phyloP scores from a whole-genome alignment of 2,329 filamentous ascomycete genomes.

The Fusarium nelsonii region DNA sequence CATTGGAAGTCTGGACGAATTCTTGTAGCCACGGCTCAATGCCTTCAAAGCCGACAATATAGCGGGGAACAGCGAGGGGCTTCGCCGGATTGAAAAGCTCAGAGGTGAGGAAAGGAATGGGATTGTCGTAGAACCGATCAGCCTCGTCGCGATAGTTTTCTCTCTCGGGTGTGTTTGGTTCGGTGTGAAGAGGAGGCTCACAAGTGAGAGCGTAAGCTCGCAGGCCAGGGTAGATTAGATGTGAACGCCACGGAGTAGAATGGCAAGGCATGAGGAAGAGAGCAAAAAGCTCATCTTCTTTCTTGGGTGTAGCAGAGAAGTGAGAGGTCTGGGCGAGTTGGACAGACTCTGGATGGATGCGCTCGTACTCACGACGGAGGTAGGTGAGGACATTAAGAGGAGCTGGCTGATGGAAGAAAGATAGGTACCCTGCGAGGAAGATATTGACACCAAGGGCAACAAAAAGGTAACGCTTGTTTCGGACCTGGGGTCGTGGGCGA shows the following conservation, averaged over 20 bases:
- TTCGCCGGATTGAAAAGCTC: slow-evolving; percentile 60
- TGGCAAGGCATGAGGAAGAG: slow-evolving; percentile 97
- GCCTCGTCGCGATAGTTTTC: slow-evolving; percentile 85
- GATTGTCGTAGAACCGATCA: slow-evolving; percentile 85
- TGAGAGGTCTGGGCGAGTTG: slow-evolving; percentile 37
- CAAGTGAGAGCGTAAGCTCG: slow-evolving; percentile 88
- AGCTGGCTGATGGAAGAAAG: slow-evolving; percentile 83
- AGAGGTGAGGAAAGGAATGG: slow-evolving; percentile 64
- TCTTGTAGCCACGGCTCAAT: slow-evolving; percentile 62
- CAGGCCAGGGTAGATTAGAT: slow-evolving; percentile 80
- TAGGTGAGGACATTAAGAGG: slow-evolving; percentile 79
- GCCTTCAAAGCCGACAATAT: slow-evolving; percentile 72
- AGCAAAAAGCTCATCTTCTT: slow-evolving; percentile 66
- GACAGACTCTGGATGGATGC: slow-evolving; percentile 58
- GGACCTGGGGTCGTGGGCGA: slow-evolving; percentile 53
- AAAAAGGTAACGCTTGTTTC: slow-evolving; percentile 68
- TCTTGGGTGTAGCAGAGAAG: slow-evolving; percentile 48
- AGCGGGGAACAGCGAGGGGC: slow-evolving; percentile 60
- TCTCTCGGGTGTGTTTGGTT: slow-evolving; percentile 70
- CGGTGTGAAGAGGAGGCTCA: slow-evolving; percentile 82
- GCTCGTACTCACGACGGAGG: slow-evolving; percentile 79
- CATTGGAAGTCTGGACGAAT: slow-evolving; percentile 59
- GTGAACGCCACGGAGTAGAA: slow-evolving; percentile 93
- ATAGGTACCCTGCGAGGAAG: slow-evolving; percentile 78
- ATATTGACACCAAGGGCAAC: slow-evolving; percentile 74